These are phyloP conservation scores for Eutrema yunnanense DNA, from an alignment of 345 rosid species.

Conservation along the genomic window DNA sequence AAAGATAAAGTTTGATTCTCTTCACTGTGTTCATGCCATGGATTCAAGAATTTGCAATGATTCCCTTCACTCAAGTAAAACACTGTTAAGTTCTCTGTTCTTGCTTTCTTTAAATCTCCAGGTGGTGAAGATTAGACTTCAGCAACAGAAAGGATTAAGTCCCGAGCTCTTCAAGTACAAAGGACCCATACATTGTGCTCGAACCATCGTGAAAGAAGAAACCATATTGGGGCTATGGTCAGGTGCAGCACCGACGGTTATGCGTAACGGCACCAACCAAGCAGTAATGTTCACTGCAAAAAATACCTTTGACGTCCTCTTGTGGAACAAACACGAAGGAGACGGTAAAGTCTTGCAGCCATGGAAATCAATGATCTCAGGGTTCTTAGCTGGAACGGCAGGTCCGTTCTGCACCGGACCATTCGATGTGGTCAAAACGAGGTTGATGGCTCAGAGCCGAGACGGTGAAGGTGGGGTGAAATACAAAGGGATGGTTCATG, in stretches of 20 bases:
- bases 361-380: constrained; percentile 96
- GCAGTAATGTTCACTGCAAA: constrained; percentile 96
- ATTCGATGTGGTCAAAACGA: constrained; percentile 96
- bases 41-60: not conserved
- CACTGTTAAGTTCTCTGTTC: constrained; percentile 13
- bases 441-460: constrained; percentile 85
- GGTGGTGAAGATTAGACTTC: constrained; percentile 96
- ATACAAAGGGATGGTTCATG: constrained; percentile 92
- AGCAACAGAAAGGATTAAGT: constrained; percentile 89
- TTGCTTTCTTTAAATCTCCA: constrained; percentile 13
- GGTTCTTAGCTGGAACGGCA: constrained; percentile 89
- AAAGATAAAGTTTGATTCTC: not conserved
- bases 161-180: constrained; percentile 76
- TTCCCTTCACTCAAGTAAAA: not conserved
- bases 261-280: constrained; percentile 97
- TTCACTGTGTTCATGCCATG: not conserved
- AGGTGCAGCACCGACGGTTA: constrained; percentile 93
- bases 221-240: constrained; percentile 88
- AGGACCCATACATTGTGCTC: constrained; percentile 89
- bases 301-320: constrained; percentile 63
- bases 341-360: constrained; percentile 80
- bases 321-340: constrained; percentile 96
- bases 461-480: constrained; percentile 49
- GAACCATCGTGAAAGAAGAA: constrained; percentile 59
- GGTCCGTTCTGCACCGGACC: constrained; percentile 97